phyloP scores from a whole-genome alignment of 2,329 filamentous ascomycete genomes.

The Fusarium sp. region DNA sequence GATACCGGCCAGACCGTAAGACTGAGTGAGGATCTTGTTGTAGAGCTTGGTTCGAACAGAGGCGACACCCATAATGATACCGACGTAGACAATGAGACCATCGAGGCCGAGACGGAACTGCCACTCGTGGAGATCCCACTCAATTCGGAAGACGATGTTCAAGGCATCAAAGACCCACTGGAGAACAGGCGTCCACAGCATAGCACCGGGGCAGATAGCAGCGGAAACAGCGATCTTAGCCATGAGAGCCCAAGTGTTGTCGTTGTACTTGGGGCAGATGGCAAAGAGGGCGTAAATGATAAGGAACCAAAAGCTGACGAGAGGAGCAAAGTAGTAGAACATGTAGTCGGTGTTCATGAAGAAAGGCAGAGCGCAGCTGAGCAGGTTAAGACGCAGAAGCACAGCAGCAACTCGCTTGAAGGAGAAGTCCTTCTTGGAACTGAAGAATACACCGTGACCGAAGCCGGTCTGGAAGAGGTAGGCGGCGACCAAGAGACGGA shows the following conservation, averaged over 20 bases:
- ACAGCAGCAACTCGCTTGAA: constrained; percentile 63
- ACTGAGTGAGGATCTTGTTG: constrained; percentile 39
- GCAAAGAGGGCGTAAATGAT: constrained; percentile 65
- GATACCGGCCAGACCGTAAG: constrained; percentile 34
- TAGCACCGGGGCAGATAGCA: constrained; percentile 52
- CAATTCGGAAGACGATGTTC: constrained; percentile 57
- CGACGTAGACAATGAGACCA: constrained; percentile 67
- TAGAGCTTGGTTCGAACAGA: constrained; percentile 37
- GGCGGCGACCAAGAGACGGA: constrained; percentile 66
- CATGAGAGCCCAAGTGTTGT: constrained; percentile 57
- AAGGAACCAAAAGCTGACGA: constrained; percentile 72
- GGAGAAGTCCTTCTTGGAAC: constrained; percentile 68
- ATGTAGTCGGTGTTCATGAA: constrained; percentile 66
- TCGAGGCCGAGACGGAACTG: constrained; percentile 65
- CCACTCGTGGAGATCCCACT: constrained; percentile 62
- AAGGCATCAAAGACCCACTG: constrained; percentile 49
- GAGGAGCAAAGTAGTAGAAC: constrained; percentile 68
- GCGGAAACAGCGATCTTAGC: constrained; percentile 62
- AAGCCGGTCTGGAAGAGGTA: constrained; percentile 74
- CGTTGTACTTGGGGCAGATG: constrained; percentile 58
- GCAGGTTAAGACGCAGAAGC: constrained; percentile 67
- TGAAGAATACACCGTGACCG: constrained; percentile 70
- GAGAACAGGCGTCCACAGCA: constrained; percentile 33
- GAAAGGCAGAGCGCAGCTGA: constrained; percentile 66
- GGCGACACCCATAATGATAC: constrained; percentile 59